These are phyloP conservation scores for Solioccasus polychromus DNA, from an alignment of 768 basidiomycete species.

Conservation along the genomic window DNA sequence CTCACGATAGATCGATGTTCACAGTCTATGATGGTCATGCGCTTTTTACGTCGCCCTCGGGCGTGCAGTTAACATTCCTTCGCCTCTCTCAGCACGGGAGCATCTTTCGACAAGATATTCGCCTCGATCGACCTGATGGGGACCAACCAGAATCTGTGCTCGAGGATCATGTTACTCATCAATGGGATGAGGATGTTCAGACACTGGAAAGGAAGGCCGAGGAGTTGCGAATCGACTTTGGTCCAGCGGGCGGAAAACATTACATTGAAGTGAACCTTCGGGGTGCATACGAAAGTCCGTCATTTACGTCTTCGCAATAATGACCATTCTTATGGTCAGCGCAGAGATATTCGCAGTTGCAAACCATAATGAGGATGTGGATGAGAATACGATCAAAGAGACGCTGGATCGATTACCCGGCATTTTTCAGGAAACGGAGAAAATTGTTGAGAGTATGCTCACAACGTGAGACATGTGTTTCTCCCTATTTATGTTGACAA, in stretches of 20 bases:
- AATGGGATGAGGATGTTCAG: constrained; percentile 42
- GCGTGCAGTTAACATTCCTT: constrained; percentile 37
- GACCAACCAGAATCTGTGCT: constrained; percentile 6
- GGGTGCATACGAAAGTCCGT: constrained; percentile 55
- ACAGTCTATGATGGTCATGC: constrained; percentile 31
- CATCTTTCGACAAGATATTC: constrained; percentile 43
- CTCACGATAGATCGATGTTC: constrained; percentile 24
- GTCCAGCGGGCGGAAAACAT: constrained; percentile 45
- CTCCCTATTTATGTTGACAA: neutral
- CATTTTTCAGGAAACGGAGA: constrained; percentile 54
- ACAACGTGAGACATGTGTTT: constrained; percentile 48
- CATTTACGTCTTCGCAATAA: neutral
- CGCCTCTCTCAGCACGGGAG: constrained; percentile 48
- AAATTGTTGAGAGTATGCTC: constrained; percentile 49
- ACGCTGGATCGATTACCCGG: constrained; percentile 51
- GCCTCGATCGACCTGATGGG: constrained; percentile 11
- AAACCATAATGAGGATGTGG: constrained; percentile 28
- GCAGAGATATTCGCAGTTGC: constrained; percentile 41
- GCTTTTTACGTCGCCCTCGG: constrained; percentile 29
- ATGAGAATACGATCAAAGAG: constrained; percentile 43
- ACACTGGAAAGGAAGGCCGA: constrained; percentile 31
- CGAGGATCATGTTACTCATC: constrained; percentile 15
- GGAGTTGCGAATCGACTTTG: constrained; percentile 35
- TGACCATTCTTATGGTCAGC: constrained; percentile 12
- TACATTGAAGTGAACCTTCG: constrained; percentile 48